A percentile compares a stretch with the other conserved stretches of the same genome.
phyloP scores from a whole-genome alignment of 2,329 filamentous ascomycete species.

The Apiospora kogelbergensis region DNA sequence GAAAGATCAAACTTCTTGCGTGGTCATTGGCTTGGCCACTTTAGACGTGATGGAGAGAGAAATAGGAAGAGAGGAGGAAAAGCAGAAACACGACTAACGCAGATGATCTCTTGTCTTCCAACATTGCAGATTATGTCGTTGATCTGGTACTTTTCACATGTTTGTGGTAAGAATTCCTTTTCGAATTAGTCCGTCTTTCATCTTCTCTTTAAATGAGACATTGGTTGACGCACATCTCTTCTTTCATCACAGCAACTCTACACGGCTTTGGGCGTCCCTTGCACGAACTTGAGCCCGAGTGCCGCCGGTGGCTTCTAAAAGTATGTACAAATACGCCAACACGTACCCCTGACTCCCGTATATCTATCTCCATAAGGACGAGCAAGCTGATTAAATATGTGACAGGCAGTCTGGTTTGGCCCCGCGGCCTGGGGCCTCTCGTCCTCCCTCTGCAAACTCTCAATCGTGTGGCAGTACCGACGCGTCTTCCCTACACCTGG shows the following conservation, averaged over 20 bases:
- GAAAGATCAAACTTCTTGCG: no score
- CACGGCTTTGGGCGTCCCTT: background rate
- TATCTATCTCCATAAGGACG: background rate
- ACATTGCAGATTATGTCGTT: background rate
- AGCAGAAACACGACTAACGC: background rate
- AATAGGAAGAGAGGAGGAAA: background rate
- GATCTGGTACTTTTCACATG: background rate
- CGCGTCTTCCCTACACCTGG: conserved; percentile 18
- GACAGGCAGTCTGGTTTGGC: conserved; percentile 20
- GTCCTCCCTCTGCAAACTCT: conserved; percentile 18
- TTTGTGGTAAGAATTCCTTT: background rate
- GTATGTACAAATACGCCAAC: background rate
- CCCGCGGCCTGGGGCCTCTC: conserved; percentile 22
- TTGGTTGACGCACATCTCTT: background rate
- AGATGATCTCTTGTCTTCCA: background rate
- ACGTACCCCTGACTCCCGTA: background rate
- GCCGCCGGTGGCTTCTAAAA: background rate
- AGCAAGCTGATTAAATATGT: background rate
- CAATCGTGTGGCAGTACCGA: conserved; percentile 20
- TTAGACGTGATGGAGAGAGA: no score
- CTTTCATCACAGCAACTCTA: background rate
- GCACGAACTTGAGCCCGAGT: background rate
- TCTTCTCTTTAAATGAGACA: no score
- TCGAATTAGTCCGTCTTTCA: no score
- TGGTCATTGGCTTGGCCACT: no score